These are phyloP conservation scores for Pseudocercospora eumusae DNA, from an alignment of 2,329 filamentous ascomycete species.

Conservation along the genomic window DNA sequence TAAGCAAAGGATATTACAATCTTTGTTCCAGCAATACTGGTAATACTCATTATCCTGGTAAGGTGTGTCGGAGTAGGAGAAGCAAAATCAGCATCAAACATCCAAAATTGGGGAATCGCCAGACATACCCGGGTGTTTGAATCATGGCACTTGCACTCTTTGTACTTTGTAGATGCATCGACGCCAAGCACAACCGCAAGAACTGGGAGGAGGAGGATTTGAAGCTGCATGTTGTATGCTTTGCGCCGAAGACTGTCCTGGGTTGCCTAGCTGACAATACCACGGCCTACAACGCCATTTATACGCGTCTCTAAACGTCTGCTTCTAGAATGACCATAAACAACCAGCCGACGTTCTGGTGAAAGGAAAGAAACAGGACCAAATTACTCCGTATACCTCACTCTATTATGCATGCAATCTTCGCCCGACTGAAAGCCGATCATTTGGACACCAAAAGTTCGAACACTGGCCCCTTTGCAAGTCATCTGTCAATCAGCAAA, in stretches of 20 bases:
- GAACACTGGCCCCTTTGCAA: neutral
- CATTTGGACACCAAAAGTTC: neutral
- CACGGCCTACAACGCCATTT: too few species aligned
- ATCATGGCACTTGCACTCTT: slow-evolving; percentile 7
- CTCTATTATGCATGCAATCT: neutral
- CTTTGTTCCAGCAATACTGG: slow-evolving; percentile 8
- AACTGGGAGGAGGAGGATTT: neutral
- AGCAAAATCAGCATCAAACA: too few species aligned
- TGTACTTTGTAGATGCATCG: neutral
- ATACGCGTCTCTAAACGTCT: too few species aligned
- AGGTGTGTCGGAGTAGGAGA: neutral
- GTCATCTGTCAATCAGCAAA: neutral
- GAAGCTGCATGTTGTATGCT: neutral
- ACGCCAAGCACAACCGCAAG: neutral
- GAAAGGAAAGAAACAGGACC: neutral
- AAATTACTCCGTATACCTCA: too few species aligned
- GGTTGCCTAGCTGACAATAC: too few species aligned
- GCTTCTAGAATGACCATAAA: neutral
- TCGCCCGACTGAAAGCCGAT: neutral
- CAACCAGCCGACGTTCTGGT: neutral
- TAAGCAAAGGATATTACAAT: slow-evolving; percentile 1
- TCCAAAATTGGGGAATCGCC: too few species aligned
- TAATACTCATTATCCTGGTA: slow-evolving; percentile 8
- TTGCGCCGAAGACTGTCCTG: neutral
- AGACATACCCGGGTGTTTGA: neutral